These are phyloP conservation scores for Solanum appendiculatum DNA, from an alignment of 257 asterid species.

Conservation along the genomic window DNA sequence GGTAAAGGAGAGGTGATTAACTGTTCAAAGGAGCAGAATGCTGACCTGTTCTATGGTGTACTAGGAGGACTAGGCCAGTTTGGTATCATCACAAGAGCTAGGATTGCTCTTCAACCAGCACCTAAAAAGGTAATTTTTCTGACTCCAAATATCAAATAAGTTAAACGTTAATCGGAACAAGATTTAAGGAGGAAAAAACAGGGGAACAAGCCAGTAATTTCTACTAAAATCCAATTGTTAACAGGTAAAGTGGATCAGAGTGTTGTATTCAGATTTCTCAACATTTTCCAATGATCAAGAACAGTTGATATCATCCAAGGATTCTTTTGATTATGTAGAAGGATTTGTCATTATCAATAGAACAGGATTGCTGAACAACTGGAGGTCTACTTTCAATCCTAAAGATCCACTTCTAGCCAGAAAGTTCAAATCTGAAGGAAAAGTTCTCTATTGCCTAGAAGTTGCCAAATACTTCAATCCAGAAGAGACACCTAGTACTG, in stretches of 20 bases:
- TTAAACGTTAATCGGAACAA: not conserved
- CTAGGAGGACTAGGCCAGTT: slow-evolving; percentile 95
- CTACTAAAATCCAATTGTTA: not conserved
- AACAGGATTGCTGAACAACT: slow-evolving; percentile 67
- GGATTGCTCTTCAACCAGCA: slow-evolving; percentile 72
- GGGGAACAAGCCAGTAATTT: not conserved
- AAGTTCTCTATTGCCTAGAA: slow-evolving; percentile 74
- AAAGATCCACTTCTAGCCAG: slow-evolving; percentile 59
- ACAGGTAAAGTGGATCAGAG: slow-evolving; percentile 94
- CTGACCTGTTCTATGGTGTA: slow-evolving; percentile 69
- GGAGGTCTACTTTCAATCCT: slow-evolving; percentile 87
- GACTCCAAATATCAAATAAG: not conserved
- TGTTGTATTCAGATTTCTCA: slow-evolving; percentile 64
- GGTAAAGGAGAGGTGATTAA: slow-evolving; percentile 71
- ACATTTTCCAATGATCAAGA: slow-evolving; percentile 70
- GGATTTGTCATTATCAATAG: slow-evolving; percentile 72
- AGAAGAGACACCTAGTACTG: slow-evolving; percentile 20
- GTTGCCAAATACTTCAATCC: slow-evolving; percentile 70
- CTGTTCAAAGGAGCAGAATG: slow-evolving; percentile 66
- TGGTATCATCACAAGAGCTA: slow-evolving; percentile 77
- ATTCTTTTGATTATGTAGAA: slow-evolving; percentile 67
- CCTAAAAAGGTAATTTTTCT: slow-evolving; percentile 43
- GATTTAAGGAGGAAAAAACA: not conserved
- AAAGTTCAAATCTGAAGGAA: slow-evolving; percentile 74
- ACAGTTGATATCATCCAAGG: slow-evolving; percentile 43